Conservation (phyloP, 2,329 filamentous ascomycete species). For the Aspergillus flavus region DNA sequence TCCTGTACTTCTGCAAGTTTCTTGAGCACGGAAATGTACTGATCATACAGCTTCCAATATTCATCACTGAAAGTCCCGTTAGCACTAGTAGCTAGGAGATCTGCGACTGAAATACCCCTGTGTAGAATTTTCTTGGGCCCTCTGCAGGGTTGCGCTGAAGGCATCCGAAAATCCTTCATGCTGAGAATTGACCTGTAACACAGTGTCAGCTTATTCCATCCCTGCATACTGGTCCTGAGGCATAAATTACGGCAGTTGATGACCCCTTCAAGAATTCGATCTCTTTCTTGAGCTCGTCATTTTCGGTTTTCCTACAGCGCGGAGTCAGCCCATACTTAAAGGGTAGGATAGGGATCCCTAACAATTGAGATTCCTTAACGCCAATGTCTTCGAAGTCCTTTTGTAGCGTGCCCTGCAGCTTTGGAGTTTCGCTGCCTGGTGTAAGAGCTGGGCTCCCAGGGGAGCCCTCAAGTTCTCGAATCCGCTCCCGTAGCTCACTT, state of each 20-base stretch:
- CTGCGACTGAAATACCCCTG: slow-evolving; percentile 35
- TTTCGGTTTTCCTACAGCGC: slow-evolving; percentile 40
- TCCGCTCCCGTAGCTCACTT: slow-evolving; percentile 45
- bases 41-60: slow-evolving; percentile 46
- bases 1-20: slow-evolving; percentile 44
- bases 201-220: slow-evolving; percentile 15
- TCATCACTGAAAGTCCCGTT: slow-evolving; percentile 36
- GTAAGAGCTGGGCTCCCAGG: slow-evolving; percentile 41
- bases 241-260: slow-evolving; percentile 22
- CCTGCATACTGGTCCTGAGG: not conserved
- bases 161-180: slow-evolving; percentile 38
- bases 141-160: slow-evolving; percentile 33
- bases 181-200: slow-evolving; percentile 29
- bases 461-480: slow-evolving; percentile 45
- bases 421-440: slow-evolving; percentile 42
- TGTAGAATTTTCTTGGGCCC: slow-evolving; percentile 37
- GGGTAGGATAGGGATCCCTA: slow-evolving; percentile 17
- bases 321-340: slow-evolving; percentile 21
- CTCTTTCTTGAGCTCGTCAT: slow-evolving; percentile 43
- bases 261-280: slow-evolving; percentile 35
- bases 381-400: slow-evolving; percentile 47
- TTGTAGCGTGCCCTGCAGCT: slow-evolving; percentile 42
- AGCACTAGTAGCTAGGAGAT: slow-evolving; percentile 9
- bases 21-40: slow-evolving; percentile 38
- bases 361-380: slow-evolving; percentile 43